These are phyloP conservation scores for Lycium ferocissimum DNA, from an alignment of 257 asterid genomes.

Conservation along the genomic window DNA sequence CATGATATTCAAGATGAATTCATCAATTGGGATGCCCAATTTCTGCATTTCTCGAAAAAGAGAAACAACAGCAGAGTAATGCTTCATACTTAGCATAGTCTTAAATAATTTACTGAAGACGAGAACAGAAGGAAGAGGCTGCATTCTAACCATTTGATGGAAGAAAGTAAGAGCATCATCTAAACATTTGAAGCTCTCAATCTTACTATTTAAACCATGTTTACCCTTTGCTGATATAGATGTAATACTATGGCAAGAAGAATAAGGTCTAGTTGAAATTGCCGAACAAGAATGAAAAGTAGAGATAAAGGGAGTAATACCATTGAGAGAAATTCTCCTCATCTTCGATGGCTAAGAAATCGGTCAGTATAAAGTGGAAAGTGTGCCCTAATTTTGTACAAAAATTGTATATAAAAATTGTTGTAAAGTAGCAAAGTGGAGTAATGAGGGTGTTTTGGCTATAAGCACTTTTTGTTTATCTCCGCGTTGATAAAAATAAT, in stretches of 20 bases:
- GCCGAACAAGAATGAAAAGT: neutral
- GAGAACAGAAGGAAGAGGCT: conserved; percentile 29
- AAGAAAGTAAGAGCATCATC: conserved; percentile 32
- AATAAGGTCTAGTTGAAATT: neutral
- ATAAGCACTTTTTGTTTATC: too few relatives aligned
- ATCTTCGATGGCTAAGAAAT: too few relatives aligned
- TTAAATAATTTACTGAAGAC: conserved; percentile 22
- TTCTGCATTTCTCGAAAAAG: conserved; percentile 37
- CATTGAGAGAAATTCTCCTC: too few relatives aligned
- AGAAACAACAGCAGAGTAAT: neutral
- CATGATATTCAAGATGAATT: neutral
- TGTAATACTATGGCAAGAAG: neutral
- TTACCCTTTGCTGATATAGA: neutral
- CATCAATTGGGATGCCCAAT: neutral
- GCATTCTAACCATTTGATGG: conserved; percentile 25
- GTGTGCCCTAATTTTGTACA: too few relatives aligned
- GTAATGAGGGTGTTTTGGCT: too few relatives aligned
- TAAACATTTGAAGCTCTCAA: neutral
- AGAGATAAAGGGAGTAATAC: too few relatives aligned
- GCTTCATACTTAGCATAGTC: conserved; percentile 28
- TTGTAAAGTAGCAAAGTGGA: too few relatives aligned
- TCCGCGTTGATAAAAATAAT: too few relatives aligned
- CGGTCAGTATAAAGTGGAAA: too few relatives aligned
- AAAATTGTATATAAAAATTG: too few relatives aligned
- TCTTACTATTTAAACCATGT: neutral